Conservation (phyloP, 495 filamentous ascomycete genomes). For the Talaromyces liani region DNA sequence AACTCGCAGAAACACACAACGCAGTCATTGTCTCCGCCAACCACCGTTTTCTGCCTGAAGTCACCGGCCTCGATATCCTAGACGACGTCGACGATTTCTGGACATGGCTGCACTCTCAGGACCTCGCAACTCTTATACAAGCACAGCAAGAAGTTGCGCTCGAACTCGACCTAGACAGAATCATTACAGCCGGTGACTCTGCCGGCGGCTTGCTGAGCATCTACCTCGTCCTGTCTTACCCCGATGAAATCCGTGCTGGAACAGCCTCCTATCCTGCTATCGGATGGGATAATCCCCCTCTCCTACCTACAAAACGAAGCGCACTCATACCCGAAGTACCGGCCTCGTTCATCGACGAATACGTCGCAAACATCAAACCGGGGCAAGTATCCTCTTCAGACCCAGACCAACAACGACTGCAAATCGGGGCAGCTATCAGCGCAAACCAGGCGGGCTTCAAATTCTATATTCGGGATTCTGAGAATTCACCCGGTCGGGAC, state of each 20-base stretch:
- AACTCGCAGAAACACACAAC: conserved; percentile 20
- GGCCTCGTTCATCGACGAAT: conserved; percentile 12
- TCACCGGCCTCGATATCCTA: conserved; percentile 37
- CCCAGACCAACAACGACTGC: not conserved
- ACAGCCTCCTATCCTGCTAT: conserved; percentile 18
- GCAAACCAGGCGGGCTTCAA: conserved; percentile 11
- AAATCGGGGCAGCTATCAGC: conserved; percentile 15
- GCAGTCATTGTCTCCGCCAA: conserved; percentile 39
- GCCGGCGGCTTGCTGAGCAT: conserved; percentile 30
- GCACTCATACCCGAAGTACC: conserved; percentile 11
- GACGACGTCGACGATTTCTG: conserved; percentile 44
- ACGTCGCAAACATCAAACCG: conserved; percentile 4
- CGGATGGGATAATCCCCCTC: conserved; percentile 11
- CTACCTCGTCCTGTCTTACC: conserved; percentile 18
- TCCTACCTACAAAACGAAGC: not conserved
- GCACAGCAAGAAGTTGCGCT: conserved; percentile 12
- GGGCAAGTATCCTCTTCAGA: conserved; percentile 13
- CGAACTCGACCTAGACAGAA: conserved; percentile 19
- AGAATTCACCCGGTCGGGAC: conserved; percentile 9
- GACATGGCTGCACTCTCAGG: conserved; percentile 33
- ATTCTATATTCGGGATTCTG: conserved; percentile 16
- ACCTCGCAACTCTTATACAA: conserved; percentile 13
- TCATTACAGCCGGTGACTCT: conserved; percentile 24
- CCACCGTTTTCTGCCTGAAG: conserved; percentile 47
- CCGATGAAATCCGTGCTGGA: conserved; percentile 16